phyloP scores from a whole-genome alignment of 1,284 basidiomycete species.

The Clitocybe nebularis region DNA sequence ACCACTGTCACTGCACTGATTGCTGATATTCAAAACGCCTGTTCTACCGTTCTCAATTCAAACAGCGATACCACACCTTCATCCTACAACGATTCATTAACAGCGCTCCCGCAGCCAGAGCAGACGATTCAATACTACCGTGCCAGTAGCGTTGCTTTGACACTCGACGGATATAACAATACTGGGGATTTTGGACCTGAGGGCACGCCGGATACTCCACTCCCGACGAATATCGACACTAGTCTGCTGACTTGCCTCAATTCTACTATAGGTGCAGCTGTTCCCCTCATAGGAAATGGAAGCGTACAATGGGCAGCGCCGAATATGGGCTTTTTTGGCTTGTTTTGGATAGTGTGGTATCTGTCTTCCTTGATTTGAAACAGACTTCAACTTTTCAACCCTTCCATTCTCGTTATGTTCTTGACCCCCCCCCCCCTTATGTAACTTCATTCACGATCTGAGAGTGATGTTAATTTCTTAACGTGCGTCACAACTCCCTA shows the following conservation, averaged over 20 bases:
- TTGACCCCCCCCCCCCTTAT: too few relatives aligned
- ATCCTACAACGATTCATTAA: conserved; percentile 22
- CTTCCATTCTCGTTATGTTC: not conserved
- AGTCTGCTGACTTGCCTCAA: conserved; percentile 51
- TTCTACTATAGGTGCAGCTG: conserved; percentile 46
- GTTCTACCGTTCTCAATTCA: conserved; percentile 31
- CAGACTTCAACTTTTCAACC: not conserved
- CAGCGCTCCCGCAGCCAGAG: conserved; percentile 14
- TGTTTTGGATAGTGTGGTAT: conserved; percentile 21
- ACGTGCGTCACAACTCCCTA: too few relatives aligned
- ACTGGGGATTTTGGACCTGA: conserved; percentile 10
- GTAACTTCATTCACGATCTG: too few relatives aligned
- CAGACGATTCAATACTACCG: conserved; percentile 50
- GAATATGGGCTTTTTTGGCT: conserved; percentile 21
- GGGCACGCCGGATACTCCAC: conserved; percentile 21
- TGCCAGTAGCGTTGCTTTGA: conserved; percentile 44
- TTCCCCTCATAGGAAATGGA: conserved; percentile 22
- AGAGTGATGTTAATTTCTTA: too few relatives aligned
- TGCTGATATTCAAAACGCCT: conserved; percentile 30
- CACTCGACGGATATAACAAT: conserved; percentile 60
- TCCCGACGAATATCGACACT: conserved; percentile 41
- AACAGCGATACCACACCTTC: conserved; percentile 11
- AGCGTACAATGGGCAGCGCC: conserved; percentile 16
- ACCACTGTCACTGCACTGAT: conserved; percentile 38
- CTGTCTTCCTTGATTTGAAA: conserved; percentile 6